Base-by-base conservation (phyloP, 2,329 filamentous ascomycete species). In the Colletotrichum sp. region DNA sequence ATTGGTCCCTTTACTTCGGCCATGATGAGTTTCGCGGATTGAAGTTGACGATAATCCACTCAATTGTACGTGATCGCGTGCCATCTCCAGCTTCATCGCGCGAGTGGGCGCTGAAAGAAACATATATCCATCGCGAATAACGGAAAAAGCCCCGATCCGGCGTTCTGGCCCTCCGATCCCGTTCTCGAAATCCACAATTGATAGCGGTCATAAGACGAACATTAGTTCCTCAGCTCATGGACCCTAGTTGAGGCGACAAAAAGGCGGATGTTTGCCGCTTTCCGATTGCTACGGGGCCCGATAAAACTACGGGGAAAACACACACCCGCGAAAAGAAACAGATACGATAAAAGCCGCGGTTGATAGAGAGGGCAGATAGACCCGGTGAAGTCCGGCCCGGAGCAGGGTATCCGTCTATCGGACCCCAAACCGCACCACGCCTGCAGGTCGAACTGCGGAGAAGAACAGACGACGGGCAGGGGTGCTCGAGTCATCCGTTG, bases 361-460 rank as follows among this genome's bases (percentile, higher is more conserved):
- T 64, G 70, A 76, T 76, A 26, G 15, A 63, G 30, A 52, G 62
- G 10, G n/a, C 9, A 44, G 55, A 39, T n/a, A 30, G 36, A 73
- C 55, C 74, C 70, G 74, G 74, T 36, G 57, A 76, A 73, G 59
- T 63, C 44, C 74, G 74, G 74, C 8, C 74, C 74, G 73, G 73
- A 49, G 28, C 21, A 24, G 18, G 21, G 44, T 16, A 69, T 62
- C 74, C 34, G 57, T 63, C 59, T 52, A 72, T 72, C 62, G 52
- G 68, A 12, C 59, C 67, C 59, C 28, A 26, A 36, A 62, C 55
- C 64, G 49, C 57, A 63, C 44, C 44, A 59, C 34, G 55, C 15
- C 24, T 72, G 44, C 69, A 57, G 34, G n/a, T 28, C 52, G n/a
- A 63, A 69, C 18, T 76, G 73, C 73, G 70, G 70, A 76, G 73